Conservation (phyloP, 2,329 filamentous ascomycete genomes). For the Basipetospora chlamydospora region DNA sequence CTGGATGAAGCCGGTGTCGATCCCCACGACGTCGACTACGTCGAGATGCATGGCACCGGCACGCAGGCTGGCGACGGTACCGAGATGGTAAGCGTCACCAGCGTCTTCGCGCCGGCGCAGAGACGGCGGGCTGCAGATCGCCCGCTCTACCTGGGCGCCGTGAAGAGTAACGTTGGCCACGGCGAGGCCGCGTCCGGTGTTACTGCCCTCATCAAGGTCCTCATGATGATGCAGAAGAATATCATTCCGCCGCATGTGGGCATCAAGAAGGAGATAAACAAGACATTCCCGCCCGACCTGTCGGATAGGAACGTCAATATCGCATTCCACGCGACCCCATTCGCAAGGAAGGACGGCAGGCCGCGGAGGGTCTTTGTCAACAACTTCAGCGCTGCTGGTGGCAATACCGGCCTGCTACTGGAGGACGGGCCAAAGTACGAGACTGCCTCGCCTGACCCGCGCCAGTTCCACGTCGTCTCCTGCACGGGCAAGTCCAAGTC, state of each 20-base stretch:
- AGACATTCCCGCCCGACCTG: conserved; percentile 41
- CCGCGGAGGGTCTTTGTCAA: conserved; percentile 42
- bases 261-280: conserved; percentile 51
- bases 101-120: conserved; percentile 32
- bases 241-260: conserved; percentile 51
- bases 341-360: conserved; percentile 31
- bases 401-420: conserved; percentile 53
- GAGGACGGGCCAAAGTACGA: conserved; percentile 41
- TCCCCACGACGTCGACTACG: conserved; percentile 63
- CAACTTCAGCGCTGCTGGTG: conserved; percentile 58
- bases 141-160: conserved; percentile 46
- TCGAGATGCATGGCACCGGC: conserved; percentile 83
- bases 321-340: conserved; percentile 35
- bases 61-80: conserved; percentile 73
- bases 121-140: conserved; percentile 29
- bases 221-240: conserved; percentile 50
- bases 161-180: conserved; percentile 52
- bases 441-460: conserved; percentile 34
- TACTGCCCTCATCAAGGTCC: conserved; percentile 48
- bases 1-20: conserved; percentile 61
- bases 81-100: conserved; percentile 65
- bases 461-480: conserved; percentile 42
- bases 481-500: conserved; percentile 41
- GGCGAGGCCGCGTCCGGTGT: conserved; percentile 46
- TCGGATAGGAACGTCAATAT: conserved; percentile 44